These are phyloP conservation scores for Rhynchospora breviuscula DNA, from an alignment of 176 grass and related monocot species.

Conservation along the genomic window DNA sequence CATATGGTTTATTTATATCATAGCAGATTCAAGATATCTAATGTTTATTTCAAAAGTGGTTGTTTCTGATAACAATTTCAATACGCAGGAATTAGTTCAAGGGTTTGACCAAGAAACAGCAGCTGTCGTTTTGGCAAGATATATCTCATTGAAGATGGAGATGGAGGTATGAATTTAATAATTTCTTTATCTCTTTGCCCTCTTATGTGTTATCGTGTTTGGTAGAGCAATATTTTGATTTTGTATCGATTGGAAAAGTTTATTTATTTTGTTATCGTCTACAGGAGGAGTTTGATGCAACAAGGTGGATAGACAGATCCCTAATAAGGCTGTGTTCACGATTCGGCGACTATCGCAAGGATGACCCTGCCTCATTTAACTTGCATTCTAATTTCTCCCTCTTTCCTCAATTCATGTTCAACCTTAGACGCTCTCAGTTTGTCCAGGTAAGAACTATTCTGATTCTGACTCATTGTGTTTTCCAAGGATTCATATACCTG, in stretches of 20 bases:
- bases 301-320: slow-evolving; percentile 92
- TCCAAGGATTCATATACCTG: not conserved
- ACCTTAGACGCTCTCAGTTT: slow-evolving; percentile 88
- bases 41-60: not conserved
- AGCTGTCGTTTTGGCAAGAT: slow-evolving; percentile 91
- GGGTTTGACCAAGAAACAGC: slow-evolving; percentile 98
- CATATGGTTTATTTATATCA: not conserved
- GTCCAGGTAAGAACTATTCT: slow-evolving; percentile 61
- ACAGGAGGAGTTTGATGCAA: slow-evolving; percentile 94
- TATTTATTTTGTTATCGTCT: slow-evolving; percentile 2
- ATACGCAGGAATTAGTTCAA: slow-evolving; percentile 74
- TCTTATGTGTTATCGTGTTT: not conserved
- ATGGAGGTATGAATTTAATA: slow-evolving; percentile 61
- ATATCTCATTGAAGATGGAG: slow-evolving; percentile 99
- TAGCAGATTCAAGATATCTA: not conserved
- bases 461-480: not conserved
- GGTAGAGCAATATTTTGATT: not conserved
- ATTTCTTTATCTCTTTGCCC: not conserved
- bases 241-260: not conserved
- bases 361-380: slow-evolving; percentile 85
- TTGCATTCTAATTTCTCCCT: slow-evolving; percentile 92
- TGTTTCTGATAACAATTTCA: not conserved
- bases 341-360: slow-evolving; percentile 96
- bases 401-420: slow-evolving; percentile 99
- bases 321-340: slow-evolving; percentile 86